These are phyloP conservation scores for Populus hybrid DNA, from an alignment of 441 rosid genomes.

Conservation along the genomic window DNA sequence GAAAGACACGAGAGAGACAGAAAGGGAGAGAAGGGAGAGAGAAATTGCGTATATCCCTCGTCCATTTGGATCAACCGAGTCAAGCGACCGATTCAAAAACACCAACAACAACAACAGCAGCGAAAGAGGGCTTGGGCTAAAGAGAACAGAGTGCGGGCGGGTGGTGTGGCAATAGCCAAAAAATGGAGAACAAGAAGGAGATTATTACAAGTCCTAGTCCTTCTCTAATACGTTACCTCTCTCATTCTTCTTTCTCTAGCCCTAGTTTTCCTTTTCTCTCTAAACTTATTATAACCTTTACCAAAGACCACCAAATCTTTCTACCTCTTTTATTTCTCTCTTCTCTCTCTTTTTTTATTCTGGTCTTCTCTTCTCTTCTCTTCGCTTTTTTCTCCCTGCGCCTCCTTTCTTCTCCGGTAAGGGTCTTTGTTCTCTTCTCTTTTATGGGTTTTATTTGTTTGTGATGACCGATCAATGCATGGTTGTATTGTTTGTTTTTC, in stretches of 20 bases:
- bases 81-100: conserved; percentile 9
- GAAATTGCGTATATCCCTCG: conserved; percentile 2
- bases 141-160: conserved; percentile 27
- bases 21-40: conserved; percentile 7
- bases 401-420: conserved; percentile 16
- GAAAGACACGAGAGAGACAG: conserved; percentile 2
- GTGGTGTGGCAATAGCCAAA: conserved; percentile 77
- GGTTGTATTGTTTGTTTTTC: not conserved
- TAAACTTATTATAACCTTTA: conserved; percentile 35
- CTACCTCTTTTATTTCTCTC: not conserved
- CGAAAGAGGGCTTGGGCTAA: not conserved
- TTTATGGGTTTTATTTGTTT: conserved; percentile 9
- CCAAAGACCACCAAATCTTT: conserved; percentile 9
- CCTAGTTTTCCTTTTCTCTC: conserved; percentile 29
- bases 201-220: conserved; percentile 12
- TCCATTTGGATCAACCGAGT: conserved; percentile 40
- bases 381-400: not conserved
- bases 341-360: not conserved
- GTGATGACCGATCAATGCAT: conserved; percentile 7
- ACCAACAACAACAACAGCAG: conserved; percentile 10
- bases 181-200: conserved; percentile 60
- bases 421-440: conserved; percentile 3
- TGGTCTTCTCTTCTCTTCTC: not conserved
- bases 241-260: conserved; percentile 20
- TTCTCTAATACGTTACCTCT: conserved; percentile 32